These are phyloP conservation scores for Rhynchospora pubera DNA, from an alignment of 176 grass and related monocot species.

Conservation along the genomic window DNA sequence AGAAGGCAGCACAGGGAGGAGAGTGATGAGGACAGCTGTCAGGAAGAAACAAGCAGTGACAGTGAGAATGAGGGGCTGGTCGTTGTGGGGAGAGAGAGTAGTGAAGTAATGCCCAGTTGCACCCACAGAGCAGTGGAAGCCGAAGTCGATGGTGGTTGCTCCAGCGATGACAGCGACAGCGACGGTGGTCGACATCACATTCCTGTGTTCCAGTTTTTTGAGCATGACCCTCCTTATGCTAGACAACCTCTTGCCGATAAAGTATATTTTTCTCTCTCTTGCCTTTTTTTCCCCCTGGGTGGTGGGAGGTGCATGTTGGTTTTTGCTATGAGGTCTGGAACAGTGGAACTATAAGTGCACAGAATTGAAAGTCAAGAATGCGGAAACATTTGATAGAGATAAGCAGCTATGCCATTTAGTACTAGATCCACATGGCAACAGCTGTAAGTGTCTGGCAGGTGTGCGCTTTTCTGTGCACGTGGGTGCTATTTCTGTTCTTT, in stretches of 20 bases:
- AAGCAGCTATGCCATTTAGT: background rate
- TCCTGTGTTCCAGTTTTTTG: slow-evolving; percentile 58
- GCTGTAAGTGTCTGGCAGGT: background rate
- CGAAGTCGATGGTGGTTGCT: slow-evolving; percentile 22
- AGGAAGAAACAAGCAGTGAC: slow-evolving; percentile 43
- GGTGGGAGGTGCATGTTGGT: background rate
- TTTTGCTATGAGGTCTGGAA: no score
- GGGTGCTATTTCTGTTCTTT: background rate
- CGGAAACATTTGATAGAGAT: no score
- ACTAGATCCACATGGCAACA: background rate
- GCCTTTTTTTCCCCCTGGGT: background rate
- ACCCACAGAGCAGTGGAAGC: slow-evolving; percentile 35
- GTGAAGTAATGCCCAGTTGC: slow-evolving; percentile 23
- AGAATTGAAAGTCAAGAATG: no score
- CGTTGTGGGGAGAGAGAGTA: background rate
- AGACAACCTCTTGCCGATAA: slow-evolving; percentile 80
- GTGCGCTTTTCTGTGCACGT: background rate
- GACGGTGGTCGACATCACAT: background rate
- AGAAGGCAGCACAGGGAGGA: slow-evolving; percentile 27
- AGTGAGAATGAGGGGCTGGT: slow-evolving; percentile 29
- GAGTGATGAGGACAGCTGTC: slow-evolving; percentile 34
- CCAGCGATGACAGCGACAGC: slow-evolving; percentile 35
- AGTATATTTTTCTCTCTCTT: slow-evolving; percentile 24
- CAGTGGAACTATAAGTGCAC: no score
- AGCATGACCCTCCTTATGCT: slow-evolving; percentile 66